Base-by-base conservation (phyloP, 2,329 filamentous ascomycete species). In the Cladosporium colombiae region DNA sequence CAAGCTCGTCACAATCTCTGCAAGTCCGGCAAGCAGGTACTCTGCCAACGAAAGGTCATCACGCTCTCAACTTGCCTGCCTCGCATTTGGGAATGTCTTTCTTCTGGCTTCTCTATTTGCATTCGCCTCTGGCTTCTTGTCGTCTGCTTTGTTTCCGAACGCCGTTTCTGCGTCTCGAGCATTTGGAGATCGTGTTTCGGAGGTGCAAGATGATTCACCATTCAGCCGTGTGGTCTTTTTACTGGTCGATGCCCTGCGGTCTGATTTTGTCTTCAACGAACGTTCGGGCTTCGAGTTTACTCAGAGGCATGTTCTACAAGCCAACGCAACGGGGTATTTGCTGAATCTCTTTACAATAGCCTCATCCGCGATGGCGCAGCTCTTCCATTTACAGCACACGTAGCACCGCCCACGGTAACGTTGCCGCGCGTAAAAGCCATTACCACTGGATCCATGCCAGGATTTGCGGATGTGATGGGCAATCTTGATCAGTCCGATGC, bases 401-500 rank as follows among this genome's bases (percentile, higher is more conserved):
- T 95, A 23, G 90, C 92, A 21, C 93, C 95, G 60, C 95, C 95
- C 1, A 99, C 95, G 10, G 94, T 99, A 68, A 99, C 95, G n/a
- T 98, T 99, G 95, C 95, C 95, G 50, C 89, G 94, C 68, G 89
- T 99, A 73, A 99, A 99, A 81, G 93, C 95, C 57, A 93, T 99
- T 69, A 99, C 95, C 1, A 98, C 95, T 1, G 95, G 95, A 67
- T 97, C 94, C 1, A 95, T 97, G 18, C 95, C 95, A 2, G 97
- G 94, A 1, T 99, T 99, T 78, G 87, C 98, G 67, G 95, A 99
- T 78, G 90, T 97, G n/a, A 96, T 99, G 68, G 85, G 99, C 66
- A 99, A 98, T 75, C 91, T 99, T 76, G 92, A 96, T 70, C 95
- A 99, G 79, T 93, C 89, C 18, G 95, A 98, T 76, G 94, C 92